phyloP scores from a whole-genome alignment of 768 basidiomycete species.

The Boletus reticulatus region DNA sequence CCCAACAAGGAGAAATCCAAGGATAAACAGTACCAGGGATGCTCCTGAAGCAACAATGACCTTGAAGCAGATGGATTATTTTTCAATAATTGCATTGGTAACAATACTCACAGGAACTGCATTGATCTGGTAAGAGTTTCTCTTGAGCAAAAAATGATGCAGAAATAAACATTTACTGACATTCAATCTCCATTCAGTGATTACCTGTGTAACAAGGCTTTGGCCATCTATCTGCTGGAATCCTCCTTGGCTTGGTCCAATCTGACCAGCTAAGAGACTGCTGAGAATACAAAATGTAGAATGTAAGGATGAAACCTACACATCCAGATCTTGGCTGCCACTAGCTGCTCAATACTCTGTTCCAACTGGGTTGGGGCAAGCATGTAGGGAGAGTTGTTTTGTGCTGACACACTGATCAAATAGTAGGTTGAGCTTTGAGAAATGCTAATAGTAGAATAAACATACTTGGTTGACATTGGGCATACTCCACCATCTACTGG shows the following conservation, averaged over 20 bases:
- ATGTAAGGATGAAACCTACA: neutral
- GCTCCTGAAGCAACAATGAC: neutral
- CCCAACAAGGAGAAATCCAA: neutral
- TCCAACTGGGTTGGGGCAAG: neutral
- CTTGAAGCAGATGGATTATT: neutral
- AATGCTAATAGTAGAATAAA: neutral
- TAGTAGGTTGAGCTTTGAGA: neutral
- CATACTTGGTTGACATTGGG: neutral
- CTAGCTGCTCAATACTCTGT: neutral
- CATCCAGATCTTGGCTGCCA: conserved; percentile 11
- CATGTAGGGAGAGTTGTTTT: neutral
- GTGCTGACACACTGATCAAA: neutral
- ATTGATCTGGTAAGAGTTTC: conserved; percentile 6
- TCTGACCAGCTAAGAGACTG: conserved; percentile 1
- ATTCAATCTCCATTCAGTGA: conserved; percentile 12
- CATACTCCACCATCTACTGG: neutral
- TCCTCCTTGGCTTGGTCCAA: conserved; percentile 4
- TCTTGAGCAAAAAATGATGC: neutral
- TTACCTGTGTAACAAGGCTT: conserved; percentile 5
- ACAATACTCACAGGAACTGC: conserved; percentile 9
- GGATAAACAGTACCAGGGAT: conserved; percentile 1
- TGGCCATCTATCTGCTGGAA: neutral
- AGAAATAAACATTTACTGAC: neutral
- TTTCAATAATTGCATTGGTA: neutral
- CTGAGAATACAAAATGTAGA: neutral